Base-by-base conservation (phyloP, 768 basidiomycete genomes). In the Auricularia auricula-judae region DNA sequence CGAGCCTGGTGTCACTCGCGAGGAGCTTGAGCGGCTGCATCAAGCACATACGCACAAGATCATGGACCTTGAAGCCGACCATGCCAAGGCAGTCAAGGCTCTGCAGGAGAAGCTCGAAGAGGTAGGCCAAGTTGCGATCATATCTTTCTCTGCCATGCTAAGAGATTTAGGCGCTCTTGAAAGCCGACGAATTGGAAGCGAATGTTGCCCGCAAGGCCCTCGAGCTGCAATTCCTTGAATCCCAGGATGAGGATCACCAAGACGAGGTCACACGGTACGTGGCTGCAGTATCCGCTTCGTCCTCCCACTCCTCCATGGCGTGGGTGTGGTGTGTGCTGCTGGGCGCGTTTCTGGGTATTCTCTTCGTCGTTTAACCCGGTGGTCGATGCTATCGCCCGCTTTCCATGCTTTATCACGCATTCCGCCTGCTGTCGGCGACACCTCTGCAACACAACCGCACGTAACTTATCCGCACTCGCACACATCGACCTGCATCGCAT, bases 11-110 rank as follows among this genome's bases (percentile, higher is more conserved):
- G 84, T 91, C 7, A 83, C 89, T 42, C 86, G 85, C 68, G 90
- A 91, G 67, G 91, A 93, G 64, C 75, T 94, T 47, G 84, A 86
- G 72, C 82, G 80, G 70, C 75, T 90, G 71, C 88, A 93, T 67
- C 88, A 91, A 72, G 92, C 92, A 4, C 92, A 94, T 73, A 89
- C 88, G 72, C 78, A 87, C 67, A 93, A 88, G 77, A 72, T 94
- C 68, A 77, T 86, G 62, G 90, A 93, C 74, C 67, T 92, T 63
- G 79, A 87, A 71, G 85, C 86, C 16, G 83, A 82, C 23, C 84
- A 89, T 70, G 84, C 85, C 36, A 85, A 84, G 68, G 77, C 76
- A 34, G 71, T 85, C 60, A 82, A 82, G 68, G 77, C 68, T 44
- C 63, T 87, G 61, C 80, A 75, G 70, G 81, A 81, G 42, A 81